Conservation (phyloP, 2,329 filamentous ascomycete genomes). For the Calonectria multiphialidica region DNA sequence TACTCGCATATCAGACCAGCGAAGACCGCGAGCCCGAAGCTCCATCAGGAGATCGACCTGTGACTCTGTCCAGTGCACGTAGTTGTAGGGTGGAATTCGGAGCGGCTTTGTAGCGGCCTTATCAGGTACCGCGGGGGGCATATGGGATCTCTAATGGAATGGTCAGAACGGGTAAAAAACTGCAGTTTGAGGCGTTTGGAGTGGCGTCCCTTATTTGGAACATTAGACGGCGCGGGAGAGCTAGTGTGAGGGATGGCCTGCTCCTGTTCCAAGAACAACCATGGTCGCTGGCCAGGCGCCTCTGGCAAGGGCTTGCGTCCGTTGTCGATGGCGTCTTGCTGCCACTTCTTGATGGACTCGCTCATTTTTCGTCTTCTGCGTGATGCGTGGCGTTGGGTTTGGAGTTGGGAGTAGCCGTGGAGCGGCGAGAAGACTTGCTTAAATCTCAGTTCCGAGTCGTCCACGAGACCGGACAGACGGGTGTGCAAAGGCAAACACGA, state of each 20-base stretch:
- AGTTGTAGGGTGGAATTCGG: neutral
- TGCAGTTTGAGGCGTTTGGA: too few relatives aligned
- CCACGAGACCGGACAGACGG: neutral
- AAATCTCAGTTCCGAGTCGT: neutral
- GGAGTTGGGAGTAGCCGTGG: neutral
- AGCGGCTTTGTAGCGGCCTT: neutral
- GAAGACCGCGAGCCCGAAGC: neutral
- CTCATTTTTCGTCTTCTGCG: neutral
- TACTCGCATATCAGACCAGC: neutral
- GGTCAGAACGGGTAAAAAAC: neutral
- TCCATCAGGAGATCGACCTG: neutral
- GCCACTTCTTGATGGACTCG: neutral
- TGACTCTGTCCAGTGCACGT: neutral
- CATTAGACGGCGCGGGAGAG: neutral
- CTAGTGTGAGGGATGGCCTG: too few relatives aligned
- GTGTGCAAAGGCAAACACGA: neutral
- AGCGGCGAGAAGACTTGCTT: neutral
- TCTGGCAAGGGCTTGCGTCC: neutral
- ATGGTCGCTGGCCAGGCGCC: neutral
- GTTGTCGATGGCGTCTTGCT: neutral
- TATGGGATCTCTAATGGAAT: neutral
- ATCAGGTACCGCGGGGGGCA: neutral
- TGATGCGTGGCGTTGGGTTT: neutral
- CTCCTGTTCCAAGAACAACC: neutral
- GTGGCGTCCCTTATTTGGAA: neutral